These are phyloP conservation scores for Metschnikowia cubensis DNA, from an alignment of 805 yeast genomes.

Conservation along the genomic window DNA sequence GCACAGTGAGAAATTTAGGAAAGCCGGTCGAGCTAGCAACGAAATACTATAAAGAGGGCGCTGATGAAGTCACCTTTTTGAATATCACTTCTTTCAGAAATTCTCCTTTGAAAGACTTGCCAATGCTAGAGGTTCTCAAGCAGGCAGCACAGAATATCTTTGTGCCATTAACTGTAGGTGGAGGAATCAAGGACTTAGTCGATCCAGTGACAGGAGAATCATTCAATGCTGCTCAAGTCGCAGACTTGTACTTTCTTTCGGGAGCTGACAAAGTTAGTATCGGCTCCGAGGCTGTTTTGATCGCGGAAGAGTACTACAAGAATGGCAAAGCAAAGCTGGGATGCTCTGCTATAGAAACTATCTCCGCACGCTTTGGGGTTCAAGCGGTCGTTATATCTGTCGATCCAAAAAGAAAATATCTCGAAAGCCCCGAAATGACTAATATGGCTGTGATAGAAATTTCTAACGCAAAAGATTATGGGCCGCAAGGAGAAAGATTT, in stretches of 20 bases:
- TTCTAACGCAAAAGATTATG: conserved; percentile 43
- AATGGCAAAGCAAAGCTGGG: conserved; percentile 62
- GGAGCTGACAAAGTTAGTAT: conserved; percentile 98
- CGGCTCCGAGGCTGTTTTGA: conserved; percentile 94
- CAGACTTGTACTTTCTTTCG: conserved; percentile 84
- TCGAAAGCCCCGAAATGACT: conserved; percentile 56
- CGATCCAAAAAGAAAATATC: conserved; percentile 90
- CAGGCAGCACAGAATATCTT: conserved; percentile 84
- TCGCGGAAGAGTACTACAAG: conserved; percentile 78
- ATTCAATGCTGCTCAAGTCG: conserved; percentile 86
- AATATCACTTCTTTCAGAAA: conserved; percentile 95
- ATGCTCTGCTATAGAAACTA: conserved; percentile 85
- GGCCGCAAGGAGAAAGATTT: conserved; percentile 85
- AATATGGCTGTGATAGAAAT: conserved; percentile 64
- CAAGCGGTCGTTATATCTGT: conserved; percentile 98
- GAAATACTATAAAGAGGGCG: conserved; percentile 88
- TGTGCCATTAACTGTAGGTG: conserved; percentile 97
- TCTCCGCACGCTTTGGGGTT: conserved; percentile 85
- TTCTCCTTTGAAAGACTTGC: conserved; percentile 88
- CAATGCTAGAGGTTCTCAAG: conserved; percentile 88
- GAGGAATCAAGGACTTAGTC: conserved; percentile 88
- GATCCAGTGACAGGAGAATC: conserved; percentile 75
- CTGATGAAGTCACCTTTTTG: conserved; percentile 93
- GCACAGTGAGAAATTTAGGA: conserved; percentile 84
- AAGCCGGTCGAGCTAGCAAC: conserved; percentile 95